Base-by-base conservation (phyloP, 2,329 filamentous ascomycete genomes). In the Sclerotinia minor region DNA sequence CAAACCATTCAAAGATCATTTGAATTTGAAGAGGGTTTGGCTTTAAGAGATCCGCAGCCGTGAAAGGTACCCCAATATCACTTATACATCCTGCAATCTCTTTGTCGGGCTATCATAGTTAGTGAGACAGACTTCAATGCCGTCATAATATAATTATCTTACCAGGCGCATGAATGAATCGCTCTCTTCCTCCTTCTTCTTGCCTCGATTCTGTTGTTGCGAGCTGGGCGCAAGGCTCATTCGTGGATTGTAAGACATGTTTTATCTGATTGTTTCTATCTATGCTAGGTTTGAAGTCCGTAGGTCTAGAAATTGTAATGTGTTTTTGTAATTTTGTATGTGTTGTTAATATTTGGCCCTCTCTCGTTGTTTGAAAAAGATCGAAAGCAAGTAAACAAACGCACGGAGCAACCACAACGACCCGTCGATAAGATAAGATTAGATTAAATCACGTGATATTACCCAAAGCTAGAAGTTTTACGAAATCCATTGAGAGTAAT, bases 81-180 rank as follows among this genome's bases (percentile, higher is more conserved):
- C 90, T 95, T 81, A 99, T 97, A 79, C 95, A 99, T 78, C 92
- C 93, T 73, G 94, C 94, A 70, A 99, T 97, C 79, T 99, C 95
- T 75, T 83, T 84, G 78, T 88, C 87, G 9, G 85, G 82, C 67
- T 78, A 53, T 44, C 53, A 21, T 35, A 59, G 64, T 73, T 52
- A 75, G 71, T 71, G 41, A 61, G 53, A 65, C 49, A 61, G 53
- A 65, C 49, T 45, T 67, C 13, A 24, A 64, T 26, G 57, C 58
- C 53, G 38, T 52, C 49, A 38, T 38, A 32, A 45, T 58, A 32
- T 44, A 50, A 29, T 57, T 60, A 64, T 73, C 79, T 76, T 71
- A 85, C 84, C 78, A 86, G 78, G 74, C 83, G 82, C 82, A 86
- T 85, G 73, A 85, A 81, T 55, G 83, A 83, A 78, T 85, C 83